Evolutionary conservation across 2,329 filamentous ascomycete genomes (phyloP).

Genomic region (Fusarium sambucinum): DNA sequence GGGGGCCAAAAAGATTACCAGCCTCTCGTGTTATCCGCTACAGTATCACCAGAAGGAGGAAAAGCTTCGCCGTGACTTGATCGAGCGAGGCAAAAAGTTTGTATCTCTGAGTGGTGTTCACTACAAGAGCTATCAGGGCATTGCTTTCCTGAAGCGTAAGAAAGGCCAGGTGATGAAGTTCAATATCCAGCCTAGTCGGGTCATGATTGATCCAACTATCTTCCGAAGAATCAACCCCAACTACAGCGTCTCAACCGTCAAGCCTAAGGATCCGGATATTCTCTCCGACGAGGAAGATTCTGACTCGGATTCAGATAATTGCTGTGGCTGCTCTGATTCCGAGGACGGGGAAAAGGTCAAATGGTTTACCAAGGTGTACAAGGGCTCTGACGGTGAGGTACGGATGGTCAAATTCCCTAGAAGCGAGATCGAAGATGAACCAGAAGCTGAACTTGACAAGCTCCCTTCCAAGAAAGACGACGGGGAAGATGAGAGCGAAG

Average conservation of each 20-base stretch:
- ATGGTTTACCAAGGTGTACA: conserved; percentile 65
- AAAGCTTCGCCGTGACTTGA: conserved; percentile 72
- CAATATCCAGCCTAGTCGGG: conserved; percentile 85
- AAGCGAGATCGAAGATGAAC: conserved; percentile 51
- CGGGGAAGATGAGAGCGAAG: conserved; percentile 5
- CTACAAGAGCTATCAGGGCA: conserved; percentile 84
- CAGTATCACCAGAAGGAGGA: conserved; percentile 81
- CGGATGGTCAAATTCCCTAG: conserved; percentile 49
- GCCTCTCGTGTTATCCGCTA: conserved; percentile 80
- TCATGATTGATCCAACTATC: conserved; percentile 88
- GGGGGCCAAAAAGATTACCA: conserved; percentile 84
- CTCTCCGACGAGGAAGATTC: conserved; percentile 63
- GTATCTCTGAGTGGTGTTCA: conserved; percentile 83
- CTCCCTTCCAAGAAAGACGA: conserved; percentile 53
- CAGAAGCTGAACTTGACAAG: conserved; percentile 66
- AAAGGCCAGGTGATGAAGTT: conserved; percentile 74
- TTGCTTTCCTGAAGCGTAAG: conserved; percentile 88
- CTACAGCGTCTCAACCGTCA: conserved; percentile 80
- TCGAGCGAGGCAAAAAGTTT: conserved; percentile 88
- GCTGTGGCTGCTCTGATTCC: conserved; percentile 57
- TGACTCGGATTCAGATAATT: conserved; percentile 54
- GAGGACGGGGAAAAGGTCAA: conserved; percentile 58
- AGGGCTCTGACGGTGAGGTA: conserved; percentile 57
- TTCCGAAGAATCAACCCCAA: conserved; percentile 89
- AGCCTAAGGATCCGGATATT: conserved; percentile 76